Evolutionary conservation across 192 early-diverging fungal genomes (phyloP).

Genomic region (Obelidium mucronatum): DNA sequence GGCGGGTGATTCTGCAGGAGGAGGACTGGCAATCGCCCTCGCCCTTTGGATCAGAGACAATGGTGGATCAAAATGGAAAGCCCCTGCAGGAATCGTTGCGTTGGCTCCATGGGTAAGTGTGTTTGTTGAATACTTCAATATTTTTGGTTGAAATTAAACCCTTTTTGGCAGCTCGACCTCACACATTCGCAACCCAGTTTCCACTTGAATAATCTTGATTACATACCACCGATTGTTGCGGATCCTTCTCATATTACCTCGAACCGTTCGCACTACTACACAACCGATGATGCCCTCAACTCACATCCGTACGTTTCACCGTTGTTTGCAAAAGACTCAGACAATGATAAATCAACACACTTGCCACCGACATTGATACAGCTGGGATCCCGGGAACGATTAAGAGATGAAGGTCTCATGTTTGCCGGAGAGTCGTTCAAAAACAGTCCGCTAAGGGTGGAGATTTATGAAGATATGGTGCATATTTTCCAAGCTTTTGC

Average conservation of each 20-base stretch:
- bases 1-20: constrained; percentile 49
- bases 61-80: constrained; percentile 36
- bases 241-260: constrained; percentile 34
- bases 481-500: constrained; percentile 46
- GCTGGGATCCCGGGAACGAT: constrained; percentile 38
- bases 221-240: constrained; percentile 20
- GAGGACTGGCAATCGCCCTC: constrained; percentile 37
- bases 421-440: constrained; percentile 23
- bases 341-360: constrained; percentile 1
- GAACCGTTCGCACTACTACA: constrained; percentile 42
- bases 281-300: constrained; percentile 32
- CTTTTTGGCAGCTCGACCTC: constrained; percentile 29
- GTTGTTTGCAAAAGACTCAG: constrained; percentile 31
- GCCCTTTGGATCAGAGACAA: constrained; percentile 65
- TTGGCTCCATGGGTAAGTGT: constrained; percentile 50
- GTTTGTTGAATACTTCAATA: too few species aligned
- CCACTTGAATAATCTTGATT: constrained; percentile 40
- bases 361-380: constrained; percentile 41
- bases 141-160: background rate
- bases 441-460: constrained; percentile 18
- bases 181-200: constrained; percentile 39
- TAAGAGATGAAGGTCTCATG: constrained; percentile 43
- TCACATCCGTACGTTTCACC: constrained; percentile 40
- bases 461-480: constrained; percentile 40
- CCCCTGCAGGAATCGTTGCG: constrained; percentile 55